phyloP scores from a whole-genome alignment of 805 yeast genomes.

The Novakomyces olei region DNA sequence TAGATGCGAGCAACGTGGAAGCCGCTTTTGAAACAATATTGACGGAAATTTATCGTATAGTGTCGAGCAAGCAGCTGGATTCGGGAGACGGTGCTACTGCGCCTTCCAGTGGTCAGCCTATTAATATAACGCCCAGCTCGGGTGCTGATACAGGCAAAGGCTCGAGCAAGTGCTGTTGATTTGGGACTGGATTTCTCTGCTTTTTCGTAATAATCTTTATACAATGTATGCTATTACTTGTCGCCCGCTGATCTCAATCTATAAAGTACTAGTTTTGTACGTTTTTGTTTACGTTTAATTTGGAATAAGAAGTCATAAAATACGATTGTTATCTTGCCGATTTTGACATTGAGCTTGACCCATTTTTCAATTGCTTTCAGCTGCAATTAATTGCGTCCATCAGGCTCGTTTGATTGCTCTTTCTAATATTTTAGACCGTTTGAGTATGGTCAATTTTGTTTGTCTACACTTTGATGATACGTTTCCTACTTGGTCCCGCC shows the following conservation, averaged over 20 bases:
- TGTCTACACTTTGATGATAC: background rate
- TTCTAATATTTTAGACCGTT: background rate
- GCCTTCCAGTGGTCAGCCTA: slow-evolving; percentile 72
- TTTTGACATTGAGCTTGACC: too few relatives aligned
- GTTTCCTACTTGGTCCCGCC: too few relatives aligned
- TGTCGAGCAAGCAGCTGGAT: slow-evolving; percentile 78
- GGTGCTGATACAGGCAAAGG: slow-evolving; percentile 34
- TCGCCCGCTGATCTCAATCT: too few relatives aligned
- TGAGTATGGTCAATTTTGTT: background rate
- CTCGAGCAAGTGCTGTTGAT: slow-evolving; percentile 41
- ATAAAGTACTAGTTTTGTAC: too few relatives aligned
- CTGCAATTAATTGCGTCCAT: too few relatives aligned
- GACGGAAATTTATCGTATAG: slow-evolving; percentile 84
- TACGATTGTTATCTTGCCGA: too few relatives aligned
- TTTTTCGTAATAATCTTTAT: too few relatives aligned
- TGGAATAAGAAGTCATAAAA: too few relatives aligned
- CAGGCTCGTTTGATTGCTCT: background rate
- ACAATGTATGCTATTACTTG: too few relatives aligned
- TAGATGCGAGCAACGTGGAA: slow-evolving; percentile 86
- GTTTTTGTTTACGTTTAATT: too few relatives aligned
- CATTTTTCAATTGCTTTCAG: too few relatives aligned
- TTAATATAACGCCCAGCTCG: slow-evolving; percentile 81
- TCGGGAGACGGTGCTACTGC: slow-evolving; percentile 46
- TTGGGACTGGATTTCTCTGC: too few relatives aligned
- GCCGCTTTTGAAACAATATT: slow-evolving; percentile 80